phyloP scores from a whole-genome alignment of 768 basidiomycete genomes.

The Mycena rebaudengoi region DNA sequence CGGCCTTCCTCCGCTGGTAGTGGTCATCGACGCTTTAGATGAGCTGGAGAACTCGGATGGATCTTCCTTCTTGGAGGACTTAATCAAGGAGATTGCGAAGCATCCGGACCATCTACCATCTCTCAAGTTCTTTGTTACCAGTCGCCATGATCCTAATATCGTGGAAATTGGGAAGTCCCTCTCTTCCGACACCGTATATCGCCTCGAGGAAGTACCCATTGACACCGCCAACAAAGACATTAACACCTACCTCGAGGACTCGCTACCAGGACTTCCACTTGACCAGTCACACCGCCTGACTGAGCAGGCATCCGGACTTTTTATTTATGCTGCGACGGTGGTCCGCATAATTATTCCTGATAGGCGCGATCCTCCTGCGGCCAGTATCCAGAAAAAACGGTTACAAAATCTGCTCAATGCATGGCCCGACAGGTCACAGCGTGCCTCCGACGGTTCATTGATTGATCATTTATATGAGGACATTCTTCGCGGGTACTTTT shows the following conservation, averaged over 20 bases:
- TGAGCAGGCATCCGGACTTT: background rate
- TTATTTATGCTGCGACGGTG: background rate
- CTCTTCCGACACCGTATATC: background rate
- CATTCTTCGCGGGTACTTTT: background rate
- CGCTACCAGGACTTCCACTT: background rate
- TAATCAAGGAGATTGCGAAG: background rate
- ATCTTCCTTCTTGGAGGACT: background rate
- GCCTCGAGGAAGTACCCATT: background rate
- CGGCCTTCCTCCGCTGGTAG: background rate
- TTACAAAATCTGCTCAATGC: background rate
- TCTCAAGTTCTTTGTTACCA: background rate
- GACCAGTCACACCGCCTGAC: background rate
- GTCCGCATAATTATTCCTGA: background rate
- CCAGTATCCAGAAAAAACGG: background rate
- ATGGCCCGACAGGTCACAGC: background rate
- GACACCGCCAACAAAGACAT: background rate
- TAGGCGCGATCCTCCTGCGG: background rate
- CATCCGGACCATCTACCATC: background rate
- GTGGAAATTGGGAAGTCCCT: background rate
- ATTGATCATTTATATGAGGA: background rate
- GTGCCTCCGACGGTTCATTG: background rate
- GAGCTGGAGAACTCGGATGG: background rate
- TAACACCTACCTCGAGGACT: background rate
- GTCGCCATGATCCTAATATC: background rate
- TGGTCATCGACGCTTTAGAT: background rate